Evolutionary conservation across 2,329 filamentous ascomycete species (phyloP), one percentile per base, ranked within the genome.

Genomic region (Cercospora sp.): DNA sequence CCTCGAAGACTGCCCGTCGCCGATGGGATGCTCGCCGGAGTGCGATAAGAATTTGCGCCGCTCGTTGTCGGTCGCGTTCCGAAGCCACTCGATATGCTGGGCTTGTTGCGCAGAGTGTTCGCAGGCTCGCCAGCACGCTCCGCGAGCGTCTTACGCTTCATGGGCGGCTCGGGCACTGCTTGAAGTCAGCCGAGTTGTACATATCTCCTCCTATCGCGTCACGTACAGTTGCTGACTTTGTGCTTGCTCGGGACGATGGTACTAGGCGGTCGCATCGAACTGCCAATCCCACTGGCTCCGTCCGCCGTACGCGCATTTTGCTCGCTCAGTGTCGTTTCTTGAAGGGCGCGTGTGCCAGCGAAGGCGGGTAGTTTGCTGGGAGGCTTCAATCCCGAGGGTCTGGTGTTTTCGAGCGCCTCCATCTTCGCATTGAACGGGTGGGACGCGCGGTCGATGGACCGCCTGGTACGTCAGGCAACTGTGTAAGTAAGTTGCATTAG

Each of bases 91-190:
- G 65, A 63, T 30, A 67, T 51, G 67, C 65, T 69, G 43, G 64
- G 59, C 61, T 72, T 73, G 60, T 63, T 68, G 21, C 75, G 71
- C 12, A 76, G 69, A 3, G 66, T 63, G 28, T 68, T 70, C 34
- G 81, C 84, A 68, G 79, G 74, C 72, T 87, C 84, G 43, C 79
- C 81, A 61, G 81, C 82, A 65, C 80, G 78, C 68, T 86, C 83
- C 63, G 77, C 79, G 12, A 85, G 78, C n/a, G 84, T 85, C 74
- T 84, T 85, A 61, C 84, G 81, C 77, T 85, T 85, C 28, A 81
- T 77, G n/a, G 81, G 79, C 10, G 84, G 81, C 76, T 85, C 83
- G 67, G 80, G 77, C 66, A 81, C 82, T 82, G 74, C 65, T 49
- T 30, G 12, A 28, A 28, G 63, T 61, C 32, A 65, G 49, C 59